phyloP scores from a whole-genome alignment of 1,139 yeast genomes.

The Citeromyces hawaiiensis region DNA sequence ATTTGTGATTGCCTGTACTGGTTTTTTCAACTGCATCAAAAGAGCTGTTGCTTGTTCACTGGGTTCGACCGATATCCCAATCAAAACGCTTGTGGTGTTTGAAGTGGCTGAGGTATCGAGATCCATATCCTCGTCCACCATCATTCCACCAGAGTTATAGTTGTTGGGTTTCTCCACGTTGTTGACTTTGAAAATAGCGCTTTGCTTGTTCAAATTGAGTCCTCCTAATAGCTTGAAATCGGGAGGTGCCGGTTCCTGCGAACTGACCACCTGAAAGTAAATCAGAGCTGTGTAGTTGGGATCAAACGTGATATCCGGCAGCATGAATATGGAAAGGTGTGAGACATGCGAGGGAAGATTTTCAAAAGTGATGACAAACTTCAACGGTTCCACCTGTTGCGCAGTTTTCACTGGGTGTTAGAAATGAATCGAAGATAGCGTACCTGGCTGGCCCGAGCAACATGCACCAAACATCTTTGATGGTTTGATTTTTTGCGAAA shows the following conservation, averaged over 20 bases:
- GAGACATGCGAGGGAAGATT: constrained; percentile 13
- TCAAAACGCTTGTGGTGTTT: constrained; percentile 24
- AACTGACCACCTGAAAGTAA: constrained; percentile 71
- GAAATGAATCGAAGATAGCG: neutral
- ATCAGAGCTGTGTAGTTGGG: constrained; percentile 68
- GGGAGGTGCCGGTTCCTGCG: constrained; percentile 13
- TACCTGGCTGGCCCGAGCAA: constrained; percentile 16
- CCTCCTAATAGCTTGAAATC: constrained; percentile 78
- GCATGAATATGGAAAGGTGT: constrained; percentile 17
- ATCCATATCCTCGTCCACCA: constrained; percentile 22
- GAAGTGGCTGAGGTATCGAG: constrained; percentile 19
- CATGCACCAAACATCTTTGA: constrained; percentile 18
- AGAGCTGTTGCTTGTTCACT: constrained; percentile 36
- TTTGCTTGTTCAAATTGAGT: constrained; percentile 62
- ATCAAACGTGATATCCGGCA: constrained; percentile 38
- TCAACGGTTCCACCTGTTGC: constrained; percentile 14
- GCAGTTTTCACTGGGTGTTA: constrained; percentile 9
- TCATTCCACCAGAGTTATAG: constrained; percentile 9
- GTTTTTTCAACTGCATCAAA: constrained; percentile 24
- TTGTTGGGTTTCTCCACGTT: constrained; percentile 17
- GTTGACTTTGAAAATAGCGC: constrained; percentile 80
- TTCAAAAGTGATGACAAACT: constrained; percentile 14
- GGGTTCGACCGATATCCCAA: constrained; percentile 88
- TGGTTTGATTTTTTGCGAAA: neutral
- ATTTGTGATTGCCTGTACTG: constrained; percentile 5